Evolutionary conservation across 768 basidiomycete genomes (phyloP), one percentile per base, ranked within the genome.

Genomic region (Lactarius sp.): DNA sequence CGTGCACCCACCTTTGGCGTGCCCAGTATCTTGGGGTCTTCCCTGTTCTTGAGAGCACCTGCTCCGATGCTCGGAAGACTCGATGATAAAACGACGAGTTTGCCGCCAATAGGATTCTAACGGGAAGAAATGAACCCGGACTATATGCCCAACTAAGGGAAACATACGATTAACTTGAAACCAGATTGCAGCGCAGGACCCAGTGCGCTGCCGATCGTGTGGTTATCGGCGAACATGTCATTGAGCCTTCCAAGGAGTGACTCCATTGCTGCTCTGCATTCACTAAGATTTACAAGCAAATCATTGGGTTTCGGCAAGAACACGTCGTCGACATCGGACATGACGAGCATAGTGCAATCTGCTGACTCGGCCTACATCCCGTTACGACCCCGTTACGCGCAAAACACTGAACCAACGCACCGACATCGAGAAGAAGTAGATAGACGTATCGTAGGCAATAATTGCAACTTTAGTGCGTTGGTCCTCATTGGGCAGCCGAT

Each of bases 221-320:
- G 88, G 65, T 92, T 93, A n/a, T 98, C 96, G 74, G 90, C 85
- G 84, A 98, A 99, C 96, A 99, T 98, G 61, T 95, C 96, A 69
- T 87, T 90, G 60, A 99, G 81, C 58, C 89, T 79, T 18, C 86
- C 84, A 1, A 99, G 82, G 27, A 99, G 82, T 16, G 80, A 76
- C 73, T 98, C 96, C 52, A 98, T 76, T 2, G 88, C 85, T 0
- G 84, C 77, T 47, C 90, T 85, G 10, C 88, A 82, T 76, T 98
- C 97, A 13, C 85, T 82, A 64, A 98, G 78, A 78, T 98, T 98
- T 71, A 98, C 90, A 39, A 98, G 85, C n/a, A 98, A 80, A 73
- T 98, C 96, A 53, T 85, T 91, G 4, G 97, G 97, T 75, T 96
- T 95, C 3, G 97, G 97, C 31, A 99, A 79, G 82, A 98, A 99